These are phyloP conservation scores for Phanerochaete carnosa DNA, from an alignment of 768 basidiomycete genomes.

Conservation along the genomic window DNA sequence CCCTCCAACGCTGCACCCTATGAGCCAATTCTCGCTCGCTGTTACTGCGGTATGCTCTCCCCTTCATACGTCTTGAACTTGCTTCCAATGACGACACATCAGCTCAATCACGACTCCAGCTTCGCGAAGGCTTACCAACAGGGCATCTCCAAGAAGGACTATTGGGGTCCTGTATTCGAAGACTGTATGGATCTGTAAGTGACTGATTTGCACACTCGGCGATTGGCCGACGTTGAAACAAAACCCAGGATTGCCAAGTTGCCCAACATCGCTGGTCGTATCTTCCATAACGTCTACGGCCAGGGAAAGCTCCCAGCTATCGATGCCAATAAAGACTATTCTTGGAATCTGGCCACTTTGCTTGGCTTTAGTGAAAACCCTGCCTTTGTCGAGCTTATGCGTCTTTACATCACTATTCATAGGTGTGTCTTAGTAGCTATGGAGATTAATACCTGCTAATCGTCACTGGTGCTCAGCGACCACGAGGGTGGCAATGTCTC, in stretches of 20 bases:
- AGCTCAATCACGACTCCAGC: conserved; percentile 93
- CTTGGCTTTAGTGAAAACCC: conserved; percentile 89
- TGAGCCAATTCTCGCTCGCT: conserved; percentile 97
- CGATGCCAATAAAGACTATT: conserved; percentile 82
- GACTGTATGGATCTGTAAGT: conserved; percentile 82
- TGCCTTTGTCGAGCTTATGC: conserved; percentile 89
- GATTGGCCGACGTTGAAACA: background rate
- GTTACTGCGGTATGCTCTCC: conserved; percentile 74
- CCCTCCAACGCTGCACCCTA: conserved; percentile 92
- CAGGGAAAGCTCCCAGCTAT: conserved; percentile 85
- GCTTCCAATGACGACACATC: background rate
- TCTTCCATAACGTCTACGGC: conserved; percentile 86
- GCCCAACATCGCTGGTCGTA: conserved; percentile 93
- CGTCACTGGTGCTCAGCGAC: conserved; percentile 46
- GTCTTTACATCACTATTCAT: conserved; percentile 97
- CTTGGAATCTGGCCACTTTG: conserved; percentile 82
- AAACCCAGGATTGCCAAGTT: conserved; percentile 88
- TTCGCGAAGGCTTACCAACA: conserved; percentile 94
- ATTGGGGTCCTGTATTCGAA: conserved; percentile 94
- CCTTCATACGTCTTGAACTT: conserved; percentile 6
- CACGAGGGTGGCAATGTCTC: conserved; percentile 99
- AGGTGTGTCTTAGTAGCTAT: conserved; percentile 39
- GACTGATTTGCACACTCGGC: background rate
- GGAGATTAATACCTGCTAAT: background rate
- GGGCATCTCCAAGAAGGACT: conserved; percentile 91